Conservation (phyloP, 352 stramenopile species). For the Phytophthora colocasiae region DNA sequence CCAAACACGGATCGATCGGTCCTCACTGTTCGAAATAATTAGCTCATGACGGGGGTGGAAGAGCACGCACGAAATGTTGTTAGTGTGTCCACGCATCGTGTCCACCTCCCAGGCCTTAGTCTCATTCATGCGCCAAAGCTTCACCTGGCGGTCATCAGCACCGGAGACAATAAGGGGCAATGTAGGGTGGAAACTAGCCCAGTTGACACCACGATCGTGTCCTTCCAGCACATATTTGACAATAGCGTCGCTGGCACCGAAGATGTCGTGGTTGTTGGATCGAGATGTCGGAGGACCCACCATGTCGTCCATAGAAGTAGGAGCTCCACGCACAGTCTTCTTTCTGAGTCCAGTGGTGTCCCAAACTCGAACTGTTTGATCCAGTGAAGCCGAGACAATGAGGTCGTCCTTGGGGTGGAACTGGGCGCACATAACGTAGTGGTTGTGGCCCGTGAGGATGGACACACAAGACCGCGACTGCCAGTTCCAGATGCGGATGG, state of each 20-base stretch:
- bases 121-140: constrained; percentile 99
- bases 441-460: constrained; percentile 99
- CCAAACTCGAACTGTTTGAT: constrained; percentile 99
- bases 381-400: constrained; percentile 98
- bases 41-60: constrained; percentile 99
- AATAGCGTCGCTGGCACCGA: constrained; percentile 98
- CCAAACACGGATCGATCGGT: constrained; percentile 99
- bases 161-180: constrained; percentile 98
- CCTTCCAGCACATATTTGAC: constrained; percentile 99
- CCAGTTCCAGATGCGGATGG: constrained; percentile 99
- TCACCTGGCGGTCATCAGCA: constrained; percentile 99
- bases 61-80: constrained; percentile 99
- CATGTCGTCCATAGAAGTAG: constrained; percentile 81
- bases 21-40: constrained; percentile 99
- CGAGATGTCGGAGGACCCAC: constrained; percentile 49
- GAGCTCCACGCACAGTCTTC: constrained; percentile 96
- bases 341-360: constrained; percentile 99
- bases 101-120: constrained; percentile 99
- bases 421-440: constrained; percentile 99
- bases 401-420: constrained; percentile 99
- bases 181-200: constrained; percentile 99
- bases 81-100: constrained; percentile 99
- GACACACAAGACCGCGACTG: constrained; percentile 98
- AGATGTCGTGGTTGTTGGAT: constrained; percentile 94
- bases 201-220: constrained; percentile 99